Conservation (phyloP, 768 basidiomycete genomes). For the Botryobasidium botryosum region DNA sequence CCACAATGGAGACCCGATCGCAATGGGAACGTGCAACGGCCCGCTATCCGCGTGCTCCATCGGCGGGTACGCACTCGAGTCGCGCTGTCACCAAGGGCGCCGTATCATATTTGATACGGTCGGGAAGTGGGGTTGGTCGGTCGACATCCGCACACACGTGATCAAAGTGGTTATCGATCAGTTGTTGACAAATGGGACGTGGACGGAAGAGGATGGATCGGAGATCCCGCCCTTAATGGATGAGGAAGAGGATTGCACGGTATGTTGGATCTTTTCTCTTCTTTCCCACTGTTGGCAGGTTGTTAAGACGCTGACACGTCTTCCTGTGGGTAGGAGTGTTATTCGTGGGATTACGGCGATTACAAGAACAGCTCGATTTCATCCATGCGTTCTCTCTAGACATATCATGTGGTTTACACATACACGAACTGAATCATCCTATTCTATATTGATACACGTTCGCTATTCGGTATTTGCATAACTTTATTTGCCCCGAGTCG, state of each 20-base stretch:
- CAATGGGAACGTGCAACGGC: slow-evolving; percentile 72
- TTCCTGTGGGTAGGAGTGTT: slow-evolving; percentile 41
- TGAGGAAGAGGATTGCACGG: slow-evolving; percentile 48
- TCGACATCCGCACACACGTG: slow-evolving; percentile 54
- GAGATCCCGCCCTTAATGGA: slow-evolving; percentile 33
- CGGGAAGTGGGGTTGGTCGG: slow-evolving; percentile 59
- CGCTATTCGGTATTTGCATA: too few species aligned
- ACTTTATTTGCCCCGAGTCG: too few species aligned
- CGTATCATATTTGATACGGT: slow-evolving; percentile 77
- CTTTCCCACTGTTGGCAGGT: slow-evolving; percentile 21
- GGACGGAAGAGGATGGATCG: too few species aligned
- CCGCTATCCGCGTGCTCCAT: slow-evolving; percentile 60
- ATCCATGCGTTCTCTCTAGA: too few species aligned
- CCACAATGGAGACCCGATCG: slow-evolving; percentile 87
- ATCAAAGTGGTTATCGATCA: slow-evolving; percentile 58
- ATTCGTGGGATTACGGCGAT: slow-evolving; percentile 40
- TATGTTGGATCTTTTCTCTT: slow-evolving; percentile 26
- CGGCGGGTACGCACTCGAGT: slow-evolving; percentile 76
- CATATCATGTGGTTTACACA: too few species aligned
- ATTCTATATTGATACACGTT: too few species aligned
- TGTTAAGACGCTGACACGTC: not conserved
- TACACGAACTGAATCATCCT: too few species aligned
- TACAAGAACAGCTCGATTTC: too few species aligned
- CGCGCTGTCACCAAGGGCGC: slow-evolving; percentile 75
- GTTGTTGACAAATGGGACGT: slow-evolving; percentile 64